A percentile compares a stretch with the other conserved stretches of the same genome.
Evolutionary conservation across 805 yeast genomes (phyloP).

Genomic region (Candida caryicola): DNA sequence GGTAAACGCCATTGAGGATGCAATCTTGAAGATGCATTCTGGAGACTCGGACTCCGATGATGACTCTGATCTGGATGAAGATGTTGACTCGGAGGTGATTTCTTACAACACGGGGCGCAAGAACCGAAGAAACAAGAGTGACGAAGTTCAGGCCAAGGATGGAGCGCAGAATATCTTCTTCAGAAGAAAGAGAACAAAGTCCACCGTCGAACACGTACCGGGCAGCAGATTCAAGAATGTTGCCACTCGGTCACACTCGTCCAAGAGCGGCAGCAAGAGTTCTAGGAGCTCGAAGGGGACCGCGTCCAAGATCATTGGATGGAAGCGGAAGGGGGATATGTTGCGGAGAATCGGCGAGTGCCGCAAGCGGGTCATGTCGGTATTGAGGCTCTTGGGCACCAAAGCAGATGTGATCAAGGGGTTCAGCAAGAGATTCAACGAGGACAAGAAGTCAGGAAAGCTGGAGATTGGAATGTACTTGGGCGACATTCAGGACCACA

Average conservation of each 20-base stretch:
- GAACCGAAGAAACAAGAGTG: constrained; percentile 8
- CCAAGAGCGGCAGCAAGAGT: constrained; percentile 4
- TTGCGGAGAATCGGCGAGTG: constrained; percentile 92
- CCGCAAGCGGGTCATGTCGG: constrained; percentile 89
- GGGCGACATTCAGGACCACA: constrained; percentile 97
- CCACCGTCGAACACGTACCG: constrained; percentile 31
- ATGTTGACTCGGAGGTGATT: constrained; percentile 18
- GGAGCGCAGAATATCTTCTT: constrained; percentile 24
- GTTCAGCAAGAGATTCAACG: constrained; percentile 86
- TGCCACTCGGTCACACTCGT: constrained; percentile 3
- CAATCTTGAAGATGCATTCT: constrained; percentile 83
- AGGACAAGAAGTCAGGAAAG: constrained; percentile 24
- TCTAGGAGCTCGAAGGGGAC: constrained; percentile 20
- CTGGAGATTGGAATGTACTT: constrained; percentile 87
- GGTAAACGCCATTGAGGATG: constrained; percentile 91
- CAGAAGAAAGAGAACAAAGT: constrained; percentile 35
- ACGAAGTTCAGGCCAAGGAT: constrained; percentile 6
- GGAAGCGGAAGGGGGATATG: constrained; percentile 95
- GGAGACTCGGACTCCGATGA: constrained; percentile 49
- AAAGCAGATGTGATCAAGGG: constrained; percentile 98
- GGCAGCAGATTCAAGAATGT: constrained; percentile 4
- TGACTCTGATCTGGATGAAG: constrained; percentile 32
- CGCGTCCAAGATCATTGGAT: constrained; percentile 51
- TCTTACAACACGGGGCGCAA: constrained; percentile 1
- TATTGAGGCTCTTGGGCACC: constrained; percentile 77